phyloP scores from a whole-genome alignment of 106 monocot genomes.

The Posidonia australis region DNA sequence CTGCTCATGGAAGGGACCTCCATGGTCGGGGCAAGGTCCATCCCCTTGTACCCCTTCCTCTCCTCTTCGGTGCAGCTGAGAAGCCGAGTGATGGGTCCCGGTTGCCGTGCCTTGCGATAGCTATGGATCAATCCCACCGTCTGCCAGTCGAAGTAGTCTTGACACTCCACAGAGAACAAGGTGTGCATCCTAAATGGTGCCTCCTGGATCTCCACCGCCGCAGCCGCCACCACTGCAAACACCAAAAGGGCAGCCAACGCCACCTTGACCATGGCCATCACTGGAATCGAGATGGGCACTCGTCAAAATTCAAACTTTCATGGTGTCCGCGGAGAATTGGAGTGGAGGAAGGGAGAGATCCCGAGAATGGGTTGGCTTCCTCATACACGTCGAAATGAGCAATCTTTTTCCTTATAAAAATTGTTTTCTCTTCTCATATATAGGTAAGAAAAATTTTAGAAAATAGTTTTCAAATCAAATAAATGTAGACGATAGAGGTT shows the following conservation, averaged over 20 bases:
- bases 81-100: constrained; percentile 85
- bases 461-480: too few relatives aligned
- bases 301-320: constrained; percentile 8
- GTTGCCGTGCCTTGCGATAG: constrained; percentile 66
- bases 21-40: constrained; percentile 76
- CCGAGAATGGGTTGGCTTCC: too few relatives aligned
- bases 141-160: constrained; percentile 99
- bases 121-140: constrained; percentile 92
- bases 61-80: constrained; percentile 85
- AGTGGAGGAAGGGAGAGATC: neutral
- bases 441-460: too few relatives aligned
- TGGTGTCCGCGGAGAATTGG: neutral
- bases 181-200: constrained; percentile 82
- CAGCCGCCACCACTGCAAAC: constrained; percentile 6
- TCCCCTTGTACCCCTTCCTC: constrained; percentile 50
- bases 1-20: constrained; percentile 88
- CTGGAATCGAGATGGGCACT: neutral
- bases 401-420: too few relatives aligned
- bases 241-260: constrained; percentile 7
- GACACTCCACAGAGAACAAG: constrained; percentile 92
- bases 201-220: constrained; percentile 23
- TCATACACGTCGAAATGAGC: too few relatives aligned
- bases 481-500: too few relatives aligned
- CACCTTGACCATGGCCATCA: neutral
- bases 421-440: too few relatives aligned